phyloP scores from a whole-genome alignment of 2,329 filamentous ascomycete genomes.

The Fusarium sp. region DNA sequence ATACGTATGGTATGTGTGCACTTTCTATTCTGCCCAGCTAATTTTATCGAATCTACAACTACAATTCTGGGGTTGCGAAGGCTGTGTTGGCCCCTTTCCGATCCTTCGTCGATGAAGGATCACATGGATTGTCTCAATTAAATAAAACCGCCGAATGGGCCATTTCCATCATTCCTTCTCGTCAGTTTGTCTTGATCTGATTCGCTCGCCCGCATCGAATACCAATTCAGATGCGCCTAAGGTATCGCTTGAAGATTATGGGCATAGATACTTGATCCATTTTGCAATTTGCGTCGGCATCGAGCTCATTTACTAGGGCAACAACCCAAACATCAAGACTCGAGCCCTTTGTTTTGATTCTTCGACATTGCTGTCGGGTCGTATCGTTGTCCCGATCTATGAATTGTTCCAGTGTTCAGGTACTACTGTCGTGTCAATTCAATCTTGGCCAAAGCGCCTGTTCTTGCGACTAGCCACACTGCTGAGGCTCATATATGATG shows the following conservation, averaged over 20 bases:
- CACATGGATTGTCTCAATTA: slow-evolving; percentile 28
- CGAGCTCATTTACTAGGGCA: neutral
- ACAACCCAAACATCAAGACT: neutral
- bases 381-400: too few relatives aligned
- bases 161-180: slow-evolving; percentile 13
- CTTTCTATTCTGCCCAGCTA: neutral
- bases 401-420: neutral
- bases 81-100: slow-evolving; percentile 7
- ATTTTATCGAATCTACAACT: neutral
- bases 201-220: slow-evolving; percentile 2
- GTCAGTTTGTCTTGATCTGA: neutral
- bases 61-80: neutral
- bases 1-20: neutral
- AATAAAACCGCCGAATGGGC: slow-evolving; percentile 3
- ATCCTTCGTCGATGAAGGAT: slow-evolving; percentile 22
- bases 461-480: neutral
- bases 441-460: neutral
- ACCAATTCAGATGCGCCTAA: neutral
- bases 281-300: slow-evolving; percentile 21
- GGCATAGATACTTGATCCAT: neutral
- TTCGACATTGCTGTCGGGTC: neutral
- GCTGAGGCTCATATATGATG: neutral
- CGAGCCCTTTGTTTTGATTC: neutral
- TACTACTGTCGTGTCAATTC: neutral
- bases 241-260: neutral